Percentiles rank a stretch among this genome's conserved stretches.
Evolutionary conservation across 1,284 basidiomycete species (phyloP).

Genomic region (Microbotryomycetes sp.): DNA sequence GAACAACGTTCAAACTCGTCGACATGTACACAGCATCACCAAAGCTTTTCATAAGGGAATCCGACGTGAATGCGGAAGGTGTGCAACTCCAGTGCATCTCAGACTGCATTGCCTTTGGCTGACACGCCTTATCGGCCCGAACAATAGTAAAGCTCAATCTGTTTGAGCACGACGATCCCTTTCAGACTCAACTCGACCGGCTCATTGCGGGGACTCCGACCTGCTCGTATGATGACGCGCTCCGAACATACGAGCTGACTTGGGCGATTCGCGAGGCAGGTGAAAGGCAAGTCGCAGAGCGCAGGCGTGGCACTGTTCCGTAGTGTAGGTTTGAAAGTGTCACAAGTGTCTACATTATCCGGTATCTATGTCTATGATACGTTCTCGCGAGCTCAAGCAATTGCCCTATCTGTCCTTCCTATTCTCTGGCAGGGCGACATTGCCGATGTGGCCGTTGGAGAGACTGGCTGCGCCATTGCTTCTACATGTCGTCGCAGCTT

Average conservation of each 20-base stretch:
- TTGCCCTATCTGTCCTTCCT: no score
- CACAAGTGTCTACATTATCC: no score
- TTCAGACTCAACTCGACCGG: conserved; percentile 24
- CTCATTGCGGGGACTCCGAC: conserved; percentile 14
- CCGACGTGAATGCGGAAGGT: conserved; percentile 5
- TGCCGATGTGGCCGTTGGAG: no score
- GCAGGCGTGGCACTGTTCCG: not conserved
- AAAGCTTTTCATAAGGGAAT: conserved; percentile 9
- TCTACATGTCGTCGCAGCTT: not conserved
- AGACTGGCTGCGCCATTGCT: not conserved
- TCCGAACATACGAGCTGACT: conserved; percentile 75
- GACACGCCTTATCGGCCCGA: no score
- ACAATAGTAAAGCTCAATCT: conserved; percentile 5
- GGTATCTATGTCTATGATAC: no score
- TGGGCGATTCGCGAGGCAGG: conserved; percentile 49
- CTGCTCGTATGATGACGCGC: conserved; percentile 57
- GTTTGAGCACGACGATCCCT: conserved; percentile 25
- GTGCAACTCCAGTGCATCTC: not conserved
- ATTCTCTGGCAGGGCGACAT: no score
- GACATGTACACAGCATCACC: conserved; percentile 16
- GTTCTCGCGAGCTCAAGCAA: no score
- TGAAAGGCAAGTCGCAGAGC: conserved; percentile 9
- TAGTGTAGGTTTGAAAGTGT: no score
- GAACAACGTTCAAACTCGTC: conserved; percentile 13
- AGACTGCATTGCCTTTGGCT: no score